Evolutionary conservation across 2,329 filamentous ascomycete genomes (phyloP), one percentile per base, ranked within the genome.

Genomic region (Zalaria obscura): DNA sequence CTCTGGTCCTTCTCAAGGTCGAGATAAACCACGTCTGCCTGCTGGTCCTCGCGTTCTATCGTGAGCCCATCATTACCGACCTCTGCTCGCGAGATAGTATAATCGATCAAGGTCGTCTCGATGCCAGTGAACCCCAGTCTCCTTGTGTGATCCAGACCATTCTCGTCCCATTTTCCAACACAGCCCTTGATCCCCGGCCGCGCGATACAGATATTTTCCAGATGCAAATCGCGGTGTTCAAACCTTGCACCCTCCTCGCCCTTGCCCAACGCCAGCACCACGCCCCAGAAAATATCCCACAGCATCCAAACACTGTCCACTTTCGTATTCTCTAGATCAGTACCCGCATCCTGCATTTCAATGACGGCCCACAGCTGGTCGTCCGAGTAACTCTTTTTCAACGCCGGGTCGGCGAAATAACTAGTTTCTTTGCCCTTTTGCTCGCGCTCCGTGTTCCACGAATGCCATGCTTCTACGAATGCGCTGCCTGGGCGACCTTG

Each of bases 231-330:
- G 18, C 77, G 70, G 54, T 81, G 77, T 63, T 81, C 77, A 50
- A 80, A 81, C 40, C 66, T 58, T 4, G 71, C 69, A 41, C 66
- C 68, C 50, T 72, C 67, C 54, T 81, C 77, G 6, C 73, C 77
- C 44, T 75, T 72, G 10, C 72, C 75, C 6, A 80, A 58, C 2
- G 73, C 70, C 50, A 78, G 63, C 5, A 71, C 70, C n/a, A 78
- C 73, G 10, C 74, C 72, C 77, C 76, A 81, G 57, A 81, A 81
- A 1, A 80, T 68, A 52, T 80, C 76, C 62, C 75, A 79, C 2
- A 72, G 64, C 34, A 32, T 32, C 40, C 44, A 42, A 6, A 42
- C 40, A 26, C 40, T 40, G 6, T 8, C 35, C n/a, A 44, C 36
- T 9, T 40, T 36, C 8, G 35, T 39, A 29, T 43, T 48, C 41